These are phyloP conservation scores for Teratosphaeria nubilosa DNA, from an alignment of 2,329 filamentous ascomycete species.

Conservation along the genomic window DNA sequence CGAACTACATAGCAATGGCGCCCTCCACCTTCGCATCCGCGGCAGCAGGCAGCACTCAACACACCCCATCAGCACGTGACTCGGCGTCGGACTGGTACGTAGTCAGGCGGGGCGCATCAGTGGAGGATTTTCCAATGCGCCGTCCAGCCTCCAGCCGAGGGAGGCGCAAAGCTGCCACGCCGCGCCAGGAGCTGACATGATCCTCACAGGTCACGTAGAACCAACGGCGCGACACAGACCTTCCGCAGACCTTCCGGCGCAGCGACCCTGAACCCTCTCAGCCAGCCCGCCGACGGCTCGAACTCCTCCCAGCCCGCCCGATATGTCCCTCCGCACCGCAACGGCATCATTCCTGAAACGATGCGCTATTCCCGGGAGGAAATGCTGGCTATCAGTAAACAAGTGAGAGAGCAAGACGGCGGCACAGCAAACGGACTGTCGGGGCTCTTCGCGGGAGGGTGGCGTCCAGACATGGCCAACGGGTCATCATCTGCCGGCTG, in stretches of 20 bases:
- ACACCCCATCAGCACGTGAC: slow-evolving; percentile 29
- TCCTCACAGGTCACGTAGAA: slow-evolving; percentile 47
- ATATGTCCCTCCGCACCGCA: slow-evolving; percentile 56
- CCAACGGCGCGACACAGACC: slow-evolving; percentile 57
- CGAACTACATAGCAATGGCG: slow-evolving; percentile 28
- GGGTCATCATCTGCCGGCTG: slow-evolving; percentile 50
- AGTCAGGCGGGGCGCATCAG: neutral
- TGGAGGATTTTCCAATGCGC: neutral
- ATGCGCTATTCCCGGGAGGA: slow-evolving; percentile 69
- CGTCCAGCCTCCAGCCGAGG: slow-evolving; percentile 1
- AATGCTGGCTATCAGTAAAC: slow-evolving; percentile 62
- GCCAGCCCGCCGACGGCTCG: slow-evolving; percentile 15
- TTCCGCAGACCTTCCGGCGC: slow-evolving; percentile 55
- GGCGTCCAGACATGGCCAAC: slow-evolving; percentile 67
- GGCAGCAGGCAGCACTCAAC: slow-evolving; percentile 34
- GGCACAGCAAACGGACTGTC: slow-evolving; percentile 56
- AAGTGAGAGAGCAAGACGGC: slow-evolving; percentile 46
- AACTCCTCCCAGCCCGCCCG: slow-evolving; percentile 22
- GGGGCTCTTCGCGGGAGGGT: slow-evolving; percentile 61
- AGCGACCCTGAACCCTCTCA: slow-evolving; percentile 33
- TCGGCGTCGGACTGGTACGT: slow-evolving; percentile 38
- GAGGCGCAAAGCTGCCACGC: slow-evolving; percentile 4
- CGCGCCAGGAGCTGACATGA: slow-evolving; percentile 3
- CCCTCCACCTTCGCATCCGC: slow-evolving; percentile 42
- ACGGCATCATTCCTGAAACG: slow-evolving; percentile 41